Evolutionary conservation across 202 grass and related monocot genomes (phyloP).

Genomic region (Dendrocalamus latiflorus): DNA sequence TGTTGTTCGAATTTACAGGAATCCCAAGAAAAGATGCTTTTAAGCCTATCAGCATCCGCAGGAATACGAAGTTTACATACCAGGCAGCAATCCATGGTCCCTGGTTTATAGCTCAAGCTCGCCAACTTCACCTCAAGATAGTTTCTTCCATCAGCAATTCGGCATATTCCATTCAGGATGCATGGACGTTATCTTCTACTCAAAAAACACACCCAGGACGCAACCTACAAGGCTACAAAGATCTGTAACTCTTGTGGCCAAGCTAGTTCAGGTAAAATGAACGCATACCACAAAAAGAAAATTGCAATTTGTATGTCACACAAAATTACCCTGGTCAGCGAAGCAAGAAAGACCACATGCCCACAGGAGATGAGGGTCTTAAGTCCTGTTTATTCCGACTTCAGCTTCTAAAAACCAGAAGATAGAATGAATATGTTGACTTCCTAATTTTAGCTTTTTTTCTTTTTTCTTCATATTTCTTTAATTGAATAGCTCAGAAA

Average conservation of each 20-base stretch:
- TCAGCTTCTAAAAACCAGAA: no score
- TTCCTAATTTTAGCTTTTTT: no score
- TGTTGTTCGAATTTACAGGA: slow-evolving; percentile 2
- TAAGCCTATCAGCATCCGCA: background rate
- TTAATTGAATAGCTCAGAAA: no score
- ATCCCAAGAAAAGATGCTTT: background rate
- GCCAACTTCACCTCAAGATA: background rate
- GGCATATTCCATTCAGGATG: slow-evolving; percentile 2
- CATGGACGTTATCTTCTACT: background rate
- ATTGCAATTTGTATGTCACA: no score
- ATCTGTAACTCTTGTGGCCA: background rate
- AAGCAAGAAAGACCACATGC: background rate
- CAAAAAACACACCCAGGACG: background rate
- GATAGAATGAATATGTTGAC: no score
- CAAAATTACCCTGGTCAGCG: background rate
- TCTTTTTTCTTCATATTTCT: no score
- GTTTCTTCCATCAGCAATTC: background rate
- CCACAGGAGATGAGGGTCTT: background rate
- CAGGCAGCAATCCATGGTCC: background rate
- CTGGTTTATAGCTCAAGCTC: background rate
- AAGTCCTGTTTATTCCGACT: no score
- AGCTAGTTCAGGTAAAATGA: background rate
- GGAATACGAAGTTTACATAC: slow-evolving; percentile 8
- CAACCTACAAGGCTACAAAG: background rate
- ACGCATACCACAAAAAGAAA: background rate